Percentiles rank a stretch among this genome's conserved stretches.
Evolutionary conservation across 371 early-diverging fungal species (phyloP).

Genomic region (Rhizopus delemar): DNA sequence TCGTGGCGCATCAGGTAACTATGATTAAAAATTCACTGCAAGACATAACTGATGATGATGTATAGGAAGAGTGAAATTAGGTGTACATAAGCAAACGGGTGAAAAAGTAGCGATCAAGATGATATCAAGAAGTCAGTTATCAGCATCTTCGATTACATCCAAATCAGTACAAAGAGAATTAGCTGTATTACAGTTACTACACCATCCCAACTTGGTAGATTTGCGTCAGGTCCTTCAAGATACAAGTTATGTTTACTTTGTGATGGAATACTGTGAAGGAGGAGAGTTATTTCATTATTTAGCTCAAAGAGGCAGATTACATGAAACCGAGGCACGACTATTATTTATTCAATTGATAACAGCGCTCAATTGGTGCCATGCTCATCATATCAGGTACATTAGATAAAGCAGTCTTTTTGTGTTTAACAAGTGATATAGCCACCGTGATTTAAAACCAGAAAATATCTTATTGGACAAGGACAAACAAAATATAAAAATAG

Average conservation of each 20-base stretch:
- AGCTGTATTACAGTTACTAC: conserved; percentile 85
- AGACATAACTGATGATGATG: not conserved
- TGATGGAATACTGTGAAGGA: conserved; percentile 95
- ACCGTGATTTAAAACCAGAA: conserved; percentile 70
- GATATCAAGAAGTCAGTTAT: conserved; percentile 67
- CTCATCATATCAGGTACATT: conserved; percentile 79
- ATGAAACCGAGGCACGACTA: conserved; percentile 81
- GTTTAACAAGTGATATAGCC: conserved; percentile 27
- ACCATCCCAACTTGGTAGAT: conserved; percentile 87
- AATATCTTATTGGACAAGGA: conserved; percentile 69
- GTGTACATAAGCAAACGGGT: conserved; percentile 68
- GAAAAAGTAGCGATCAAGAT: conserved; percentile 89
- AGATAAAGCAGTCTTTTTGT: not conserved
- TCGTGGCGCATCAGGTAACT: conserved; percentile 75
- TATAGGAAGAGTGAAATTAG: conserved; percentile 78
- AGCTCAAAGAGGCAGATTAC: conserved; percentile 77
- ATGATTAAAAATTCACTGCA: not conserved
- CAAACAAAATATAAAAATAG: conserved; percentile 75
- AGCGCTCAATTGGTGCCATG: conserved; percentile 92
- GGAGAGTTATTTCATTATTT: conserved; percentile 94
- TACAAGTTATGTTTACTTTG: conserved; percentile 71
- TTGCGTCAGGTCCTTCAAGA: conserved; percentile 85
- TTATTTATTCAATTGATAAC: conserved; percentile 92
- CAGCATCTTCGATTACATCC: conserved; percentile 55
- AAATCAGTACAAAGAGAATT: conserved; percentile 88